A percentile compares a stretch with the other conserved stretches of the same genome.
Conservation (phyloP, 768 basidiomycete genomes). For the Pleurotus salmoneostramineus region DNA sequence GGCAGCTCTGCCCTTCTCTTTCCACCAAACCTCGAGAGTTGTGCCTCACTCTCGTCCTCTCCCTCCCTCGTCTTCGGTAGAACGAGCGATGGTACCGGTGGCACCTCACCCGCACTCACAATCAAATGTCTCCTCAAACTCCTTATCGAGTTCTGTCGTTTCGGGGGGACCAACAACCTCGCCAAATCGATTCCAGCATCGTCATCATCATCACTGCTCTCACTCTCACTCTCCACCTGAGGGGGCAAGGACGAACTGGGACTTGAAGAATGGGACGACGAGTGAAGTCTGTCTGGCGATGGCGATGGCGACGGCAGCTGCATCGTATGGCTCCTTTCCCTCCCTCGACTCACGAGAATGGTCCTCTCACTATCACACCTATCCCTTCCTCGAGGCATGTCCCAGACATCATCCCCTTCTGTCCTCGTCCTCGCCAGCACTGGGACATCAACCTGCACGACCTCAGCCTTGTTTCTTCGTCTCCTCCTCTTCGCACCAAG, state of each 20-base stretch:
- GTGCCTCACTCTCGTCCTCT: background rate
- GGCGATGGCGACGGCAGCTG: conserved; percentile 12
- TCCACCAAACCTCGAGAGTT: background rate
- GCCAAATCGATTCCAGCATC: conserved; percentile 62
- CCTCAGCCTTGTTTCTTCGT: conserved; percentile 12
- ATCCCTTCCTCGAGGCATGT: conserved; percentile 11
- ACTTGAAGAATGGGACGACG: too few species aligned
- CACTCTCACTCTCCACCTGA: conserved; percentile 24
- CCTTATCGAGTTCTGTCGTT: conserved; percentile 69
- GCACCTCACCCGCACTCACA: background rate
- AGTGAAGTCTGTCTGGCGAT: background rate
- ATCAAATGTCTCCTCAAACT: conserved; percentile 63
- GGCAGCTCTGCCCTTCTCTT: background rate
- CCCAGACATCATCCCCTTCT: conserved; percentile 60
- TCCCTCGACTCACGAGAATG: conserved; percentile 7
- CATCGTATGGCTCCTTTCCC: conserved; percentile 14
- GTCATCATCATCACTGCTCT: conserved; percentile 29
- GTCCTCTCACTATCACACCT: conserved; percentile 3
- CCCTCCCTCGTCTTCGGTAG: background rate
- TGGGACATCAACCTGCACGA: conserved; percentile 40
- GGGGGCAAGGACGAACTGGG: too few species aligned
- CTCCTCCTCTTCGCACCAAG: conserved; percentile 19
- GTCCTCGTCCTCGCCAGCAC: conserved; percentile 56
- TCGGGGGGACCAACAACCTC: conserved; percentile 63
- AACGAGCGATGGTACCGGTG: background rate